phyloP scores from a whole-genome alignment of 495 filamentous ascomycete genomes.

The Eremomyces bilateralis region DNA sequence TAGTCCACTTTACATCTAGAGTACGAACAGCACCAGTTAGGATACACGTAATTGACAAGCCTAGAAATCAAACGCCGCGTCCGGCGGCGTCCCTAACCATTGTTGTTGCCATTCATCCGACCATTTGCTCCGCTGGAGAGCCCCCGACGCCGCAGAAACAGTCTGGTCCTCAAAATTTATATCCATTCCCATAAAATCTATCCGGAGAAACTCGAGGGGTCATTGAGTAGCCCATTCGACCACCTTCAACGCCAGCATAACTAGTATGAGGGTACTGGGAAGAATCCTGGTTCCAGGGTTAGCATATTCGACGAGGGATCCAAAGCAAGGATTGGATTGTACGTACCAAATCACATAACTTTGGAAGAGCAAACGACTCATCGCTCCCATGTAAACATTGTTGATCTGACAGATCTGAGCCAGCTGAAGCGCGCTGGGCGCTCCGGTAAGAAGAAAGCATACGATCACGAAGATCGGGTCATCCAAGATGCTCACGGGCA shows the following conservation, averaged over 20 bases:
- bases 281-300: constrained; percentile 42
- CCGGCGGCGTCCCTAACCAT: too few species aligned
- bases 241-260: constrained; percentile 80
- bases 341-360: constrained; percentile 85
- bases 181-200: too few species aligned
- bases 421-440: constrained; percentile 81
- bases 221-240: constrained; percentile 54
- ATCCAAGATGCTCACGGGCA: constrained; percentile 82
- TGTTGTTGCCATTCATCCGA: too few species aligned
- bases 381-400: constrained; percentile 77
- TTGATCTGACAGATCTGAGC: constrained; percentile 99
- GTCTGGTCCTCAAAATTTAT: too few species aligned
- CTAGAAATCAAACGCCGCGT: too few species aligned
- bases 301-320: neutral
- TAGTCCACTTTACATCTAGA: too few species aligned
- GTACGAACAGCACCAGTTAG: too few species aligned
- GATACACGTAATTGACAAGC: too few species aligned
- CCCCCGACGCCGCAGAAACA: too few species aligned
- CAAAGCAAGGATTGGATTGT: neutral
- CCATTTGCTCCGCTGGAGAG: too few species aligned
- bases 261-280: constrained; percentile 73
- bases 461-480: constrained; percentile 97
- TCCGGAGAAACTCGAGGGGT: constrained; percentile 1
- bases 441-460: constrained; percentile 86
- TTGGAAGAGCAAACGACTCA: constrained; percentile 85